These are phyloP conservation scores for Rubia tinctorum DNA, from an alignment of 305 asterid species.

Conservation along the genomic window DNA sequence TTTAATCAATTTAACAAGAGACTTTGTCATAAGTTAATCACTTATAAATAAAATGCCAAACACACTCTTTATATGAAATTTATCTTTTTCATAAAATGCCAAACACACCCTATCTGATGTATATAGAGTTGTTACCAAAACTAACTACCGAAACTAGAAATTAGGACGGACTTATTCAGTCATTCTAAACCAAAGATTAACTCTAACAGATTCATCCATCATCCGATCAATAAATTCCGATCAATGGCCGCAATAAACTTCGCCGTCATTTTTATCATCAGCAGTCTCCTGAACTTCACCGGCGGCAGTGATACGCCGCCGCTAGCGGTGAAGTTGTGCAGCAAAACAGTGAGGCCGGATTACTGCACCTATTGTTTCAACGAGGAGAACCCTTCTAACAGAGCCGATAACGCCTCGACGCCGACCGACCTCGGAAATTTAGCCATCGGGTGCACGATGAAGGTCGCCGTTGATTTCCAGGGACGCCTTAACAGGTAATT, in stretches of 20 bases:
- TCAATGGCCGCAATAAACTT: not conserved
- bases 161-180: too few species aligned
- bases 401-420: not conserved
- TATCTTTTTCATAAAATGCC: too few species aligned
- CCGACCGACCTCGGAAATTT: not conserved
- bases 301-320: not conserved
- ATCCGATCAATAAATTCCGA: too few species aligned
- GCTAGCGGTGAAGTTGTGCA: not conserved
- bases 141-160: too few species aligned
- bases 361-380: not conserved
- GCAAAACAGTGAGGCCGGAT: not conserved
- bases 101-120: too few species aligned
- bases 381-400: not conserved
- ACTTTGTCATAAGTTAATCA: too few species aligned
- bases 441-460: not conserved
- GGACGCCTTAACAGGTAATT: not conserved
- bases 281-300: not conserved
- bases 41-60: too few species aligned
- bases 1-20: too few species aligned
- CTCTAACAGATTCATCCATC: too few species aligned
- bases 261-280: not conserved
- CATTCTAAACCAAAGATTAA: too few species aligned
- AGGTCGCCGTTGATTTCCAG: not conserved
- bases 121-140: too few species aligned
- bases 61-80: too few species aligned